Conservation (phyloP, 2,329 filamentous ascomycete genomes). For the Cadophora sp. region DNA sequence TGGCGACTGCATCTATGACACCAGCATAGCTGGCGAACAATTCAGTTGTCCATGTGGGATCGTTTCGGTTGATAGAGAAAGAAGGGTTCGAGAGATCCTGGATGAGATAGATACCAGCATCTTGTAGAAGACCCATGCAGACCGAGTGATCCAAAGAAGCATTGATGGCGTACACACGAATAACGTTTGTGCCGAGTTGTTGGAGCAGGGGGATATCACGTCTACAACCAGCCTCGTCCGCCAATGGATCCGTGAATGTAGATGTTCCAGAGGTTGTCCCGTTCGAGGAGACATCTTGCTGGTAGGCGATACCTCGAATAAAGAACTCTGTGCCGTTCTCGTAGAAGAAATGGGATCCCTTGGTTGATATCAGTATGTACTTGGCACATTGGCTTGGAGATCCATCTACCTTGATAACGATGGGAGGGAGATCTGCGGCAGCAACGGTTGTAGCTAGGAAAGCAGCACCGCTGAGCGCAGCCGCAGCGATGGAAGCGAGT, state of each 20-base stretch:
- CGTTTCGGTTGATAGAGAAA: conserved; percentile 83
- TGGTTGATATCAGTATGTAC: conserved; percentile 12
- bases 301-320: conserved; percentile 95
- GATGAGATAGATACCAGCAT: conserved; percentile 93
- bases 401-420: conserved; percentile 53
- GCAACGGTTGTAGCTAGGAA: conserved; percentile 55
- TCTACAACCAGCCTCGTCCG: conserved; percentile 73
- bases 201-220: conserved; percentile 85
- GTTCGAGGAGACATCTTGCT: conserved; percentile 73
- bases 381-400: background rate
- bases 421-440: conserved; percentile 63
- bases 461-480: conserved; percentile 58
- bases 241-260: conserved; percentile 82
- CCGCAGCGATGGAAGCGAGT: conserved; percentile 48
- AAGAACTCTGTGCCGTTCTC: conserved; percentile 82
- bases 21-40: conserved; percentile 82
- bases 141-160: conserved; percentile 76
- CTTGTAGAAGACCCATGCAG: conserved; percentile 84
- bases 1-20: conserved; percentile 80
- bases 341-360: conserved; percentile 46
- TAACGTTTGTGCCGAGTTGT: conserved; percentile 85
- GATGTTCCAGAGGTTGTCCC: conserved; percentile 55
- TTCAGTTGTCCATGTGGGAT: conserved; percentile 78
- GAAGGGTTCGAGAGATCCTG: conserved; percentile 86
- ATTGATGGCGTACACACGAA: conserved; percentile 94